phyloP scores from a whole-genome alignment of 2,329 filamentous ascomycete genomes.

The Stemphylium vesicarium region DNA sequence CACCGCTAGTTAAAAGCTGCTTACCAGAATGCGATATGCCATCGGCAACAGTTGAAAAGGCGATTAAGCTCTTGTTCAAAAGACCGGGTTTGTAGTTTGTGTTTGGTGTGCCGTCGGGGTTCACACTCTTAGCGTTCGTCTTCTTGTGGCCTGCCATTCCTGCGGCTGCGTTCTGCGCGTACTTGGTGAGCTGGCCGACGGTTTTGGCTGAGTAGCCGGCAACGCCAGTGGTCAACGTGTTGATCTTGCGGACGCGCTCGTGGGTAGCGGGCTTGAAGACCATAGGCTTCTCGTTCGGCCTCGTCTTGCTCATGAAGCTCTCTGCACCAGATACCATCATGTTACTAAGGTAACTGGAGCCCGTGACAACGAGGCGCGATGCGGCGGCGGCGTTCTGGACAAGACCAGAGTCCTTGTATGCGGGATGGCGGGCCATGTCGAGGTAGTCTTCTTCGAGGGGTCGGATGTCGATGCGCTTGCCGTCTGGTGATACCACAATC shows the following conservation, averaged over 20 bases:
- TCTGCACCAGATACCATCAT: conserved; percentile 79
- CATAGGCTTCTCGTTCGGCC: conserved; percentile 79
- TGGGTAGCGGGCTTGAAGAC: conserved; percentile 88
- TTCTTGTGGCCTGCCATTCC: conserved; percentile 69
- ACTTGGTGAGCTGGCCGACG: conserved; percentile 79
- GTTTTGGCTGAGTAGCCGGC: conserved; percentile 84
- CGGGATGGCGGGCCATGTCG: conserved; percentile 80
- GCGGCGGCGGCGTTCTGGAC: conserved; percentile 87
- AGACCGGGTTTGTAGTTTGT: conserved; percentile 83
- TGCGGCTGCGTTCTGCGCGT: conserved; percentile 90
- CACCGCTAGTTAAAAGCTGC: conserved; percentile 75
- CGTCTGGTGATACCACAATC: conserved; percentile 73
- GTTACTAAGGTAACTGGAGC: conserved; percentile 79
- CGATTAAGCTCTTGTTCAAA: conserved; percentile 95
- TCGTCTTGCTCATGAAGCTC: conserved; percentile 78
- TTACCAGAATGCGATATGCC: conserved; percentile 88
- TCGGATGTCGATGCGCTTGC: conserved; percentile 71
- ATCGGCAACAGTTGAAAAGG: conserved; percentile 92
- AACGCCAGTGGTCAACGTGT: conserved; percentile 80
- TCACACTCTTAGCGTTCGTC: conserved; percentile 65
- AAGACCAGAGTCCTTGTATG: conserved; percentile 86
- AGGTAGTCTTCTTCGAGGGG: conserved; percentile 75
- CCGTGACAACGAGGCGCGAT: conserved; percentile 89
- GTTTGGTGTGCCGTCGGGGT: conserved; percentile 70
- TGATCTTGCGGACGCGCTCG: conserved; percentile 83